phyloP scores from a whole-genome alignment of 2,329 filamentous ascomycete genomes.

The Epichloe bromicola region DNA sequence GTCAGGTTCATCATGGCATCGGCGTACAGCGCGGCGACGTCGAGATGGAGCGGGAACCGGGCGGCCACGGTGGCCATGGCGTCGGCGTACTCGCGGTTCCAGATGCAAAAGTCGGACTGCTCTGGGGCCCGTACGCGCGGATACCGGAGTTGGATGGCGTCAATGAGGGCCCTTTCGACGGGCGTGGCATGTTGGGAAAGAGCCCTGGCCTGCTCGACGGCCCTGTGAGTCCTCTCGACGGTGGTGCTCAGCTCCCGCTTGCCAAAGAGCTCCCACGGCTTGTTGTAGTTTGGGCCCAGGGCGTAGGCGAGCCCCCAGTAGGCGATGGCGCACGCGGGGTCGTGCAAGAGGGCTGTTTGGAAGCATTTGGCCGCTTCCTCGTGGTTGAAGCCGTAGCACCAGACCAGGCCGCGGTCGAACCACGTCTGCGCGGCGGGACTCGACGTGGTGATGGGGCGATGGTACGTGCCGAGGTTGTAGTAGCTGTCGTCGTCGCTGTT shows the following conservation, averaged over 20 bases:
- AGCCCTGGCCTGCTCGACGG: conserved; percentile 16
- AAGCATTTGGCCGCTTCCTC: conserved; percentile 57
- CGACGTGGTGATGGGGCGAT: conserved; percentile 39
- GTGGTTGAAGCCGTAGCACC: conserved; percentile 67
- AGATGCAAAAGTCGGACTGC: conserved; percentile 32
- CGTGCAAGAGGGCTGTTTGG: conserved; percentile 40
- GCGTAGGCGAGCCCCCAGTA: conserved; percentile 61
- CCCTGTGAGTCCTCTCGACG: conserved; percentile 24
- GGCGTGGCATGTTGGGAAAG: conserved; percentile 12
- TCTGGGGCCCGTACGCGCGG: conserved; percentile 32
- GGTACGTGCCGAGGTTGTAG: conserved; percentile 49
- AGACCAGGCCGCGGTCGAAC: conserved; percentile 62
- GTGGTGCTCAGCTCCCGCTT: conserved; percentile 40
- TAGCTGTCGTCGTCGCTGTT: conserved; percentile 26
- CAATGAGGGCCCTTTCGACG: conserved; percentile 48
- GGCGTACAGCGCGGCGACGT: conserved; percentile 23
- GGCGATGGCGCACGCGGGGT: conserved; percentile 45
- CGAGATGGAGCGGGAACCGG: conserved; percentile 26
- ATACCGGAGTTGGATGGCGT: conserved; percentile 49
- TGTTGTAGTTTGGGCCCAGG: conserved; percentile 64
- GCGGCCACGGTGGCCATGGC: conserved; percentile 26
- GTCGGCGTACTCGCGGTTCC: conserved; percentile 23
- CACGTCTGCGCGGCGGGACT: conserved; percentile 44
- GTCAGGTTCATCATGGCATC: conserved; percentile 36
- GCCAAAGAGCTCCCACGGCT: conserved; percentile 63